Evolutionary conservation across 345 rosid genomes (phyloP).

Genomic region (Pseudoturritis turrita): DNA sequence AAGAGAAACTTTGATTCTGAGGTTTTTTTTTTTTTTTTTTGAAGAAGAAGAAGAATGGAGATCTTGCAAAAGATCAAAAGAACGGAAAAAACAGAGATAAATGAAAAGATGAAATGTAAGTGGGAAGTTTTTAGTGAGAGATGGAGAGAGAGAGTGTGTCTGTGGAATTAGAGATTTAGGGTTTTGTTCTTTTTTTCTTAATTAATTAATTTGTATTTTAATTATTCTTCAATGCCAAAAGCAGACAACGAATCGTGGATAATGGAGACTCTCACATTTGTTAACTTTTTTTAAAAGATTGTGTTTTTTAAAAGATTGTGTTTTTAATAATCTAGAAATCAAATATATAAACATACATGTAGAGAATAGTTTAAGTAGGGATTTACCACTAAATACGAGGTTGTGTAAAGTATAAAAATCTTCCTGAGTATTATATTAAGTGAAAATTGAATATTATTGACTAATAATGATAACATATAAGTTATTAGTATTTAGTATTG

Average conservation of each 20-base stretch:
- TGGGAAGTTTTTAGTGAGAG: constrained; percentile 10
- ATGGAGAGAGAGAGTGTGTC: constrained; percentile 4
- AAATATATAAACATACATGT: background rate
- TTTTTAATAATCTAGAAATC: background rate
- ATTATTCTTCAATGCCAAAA: background rate
- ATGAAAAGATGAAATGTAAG: constrained; percentile 10
- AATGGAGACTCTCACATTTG: background rate
- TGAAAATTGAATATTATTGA: background rate
- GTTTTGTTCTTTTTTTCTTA: background rate
- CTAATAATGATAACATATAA: background rate
- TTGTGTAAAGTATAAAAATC: background rate
- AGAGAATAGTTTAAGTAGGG: background rate
- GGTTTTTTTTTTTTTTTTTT: background rate
- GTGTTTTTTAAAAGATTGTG: background rate
- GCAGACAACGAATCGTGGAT: constrained; percentile 8
- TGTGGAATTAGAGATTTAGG: constrained; percentile 3
- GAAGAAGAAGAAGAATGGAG: background rate
- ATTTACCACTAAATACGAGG: constrained; percentile 14
- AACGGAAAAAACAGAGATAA: background rate
- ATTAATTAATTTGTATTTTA: background rate
- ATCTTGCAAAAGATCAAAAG: constrained; percentile 11
- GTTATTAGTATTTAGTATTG: background rate
- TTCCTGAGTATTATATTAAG: background rate
- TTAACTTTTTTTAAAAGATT: background rate
- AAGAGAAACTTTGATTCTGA: background rate